Evolutionary conservation across 108 stramenopile species (phyloP).

Genomic region (Skeletonema costatum): DNA sequence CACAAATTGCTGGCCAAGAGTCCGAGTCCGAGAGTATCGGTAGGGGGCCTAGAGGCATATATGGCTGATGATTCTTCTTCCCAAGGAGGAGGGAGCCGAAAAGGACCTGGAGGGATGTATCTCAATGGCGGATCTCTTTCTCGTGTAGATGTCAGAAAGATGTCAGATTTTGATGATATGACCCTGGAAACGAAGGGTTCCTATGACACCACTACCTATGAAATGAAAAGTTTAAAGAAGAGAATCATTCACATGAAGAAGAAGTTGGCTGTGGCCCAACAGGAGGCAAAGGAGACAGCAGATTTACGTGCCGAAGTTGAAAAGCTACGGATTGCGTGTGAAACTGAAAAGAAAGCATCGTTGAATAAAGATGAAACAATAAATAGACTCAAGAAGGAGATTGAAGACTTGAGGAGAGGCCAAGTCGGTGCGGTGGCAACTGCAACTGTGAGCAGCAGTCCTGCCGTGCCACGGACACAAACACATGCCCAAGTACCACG

Average conservation of each 20-base stretch:
- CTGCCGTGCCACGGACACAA: background rate
- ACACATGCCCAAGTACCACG: background rate
- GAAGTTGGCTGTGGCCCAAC: conserved; percentile 35
- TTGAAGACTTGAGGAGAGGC: conserved; percentile 8
- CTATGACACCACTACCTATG: conserved; percentile 31
- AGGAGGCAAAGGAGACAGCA: conserved; percentile 42
- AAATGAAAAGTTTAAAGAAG: conserved; percentile 48
- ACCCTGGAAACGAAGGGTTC: conserved; percentile 36
- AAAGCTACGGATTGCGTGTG: conserved; percentile 33
- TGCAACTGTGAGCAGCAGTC: background rate
- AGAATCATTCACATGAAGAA: conserved; percentile 56
- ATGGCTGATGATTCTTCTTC: background rate
- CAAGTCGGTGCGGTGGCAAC: background rate
- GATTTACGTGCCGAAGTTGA: conserved; percentile 41
- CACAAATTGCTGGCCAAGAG: conserved; percentile 9
- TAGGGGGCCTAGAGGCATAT: background rate
- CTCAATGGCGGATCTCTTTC: background rate
- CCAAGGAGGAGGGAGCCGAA: background rate
- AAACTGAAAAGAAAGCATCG: conserved; percentile 32
- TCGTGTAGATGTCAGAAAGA: background rate
- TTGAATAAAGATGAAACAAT: conserved; percentile 41
- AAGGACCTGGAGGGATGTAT: background rate
- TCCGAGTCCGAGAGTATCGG: background rate
- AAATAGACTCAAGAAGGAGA: conserved; percentile 19
- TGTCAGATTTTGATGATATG: conserved; percentile 48